Evolutionary conservation across 1,139 yeast species (phyloP).

Genomic region (Magnusiomyces suaveolens): DNA sequence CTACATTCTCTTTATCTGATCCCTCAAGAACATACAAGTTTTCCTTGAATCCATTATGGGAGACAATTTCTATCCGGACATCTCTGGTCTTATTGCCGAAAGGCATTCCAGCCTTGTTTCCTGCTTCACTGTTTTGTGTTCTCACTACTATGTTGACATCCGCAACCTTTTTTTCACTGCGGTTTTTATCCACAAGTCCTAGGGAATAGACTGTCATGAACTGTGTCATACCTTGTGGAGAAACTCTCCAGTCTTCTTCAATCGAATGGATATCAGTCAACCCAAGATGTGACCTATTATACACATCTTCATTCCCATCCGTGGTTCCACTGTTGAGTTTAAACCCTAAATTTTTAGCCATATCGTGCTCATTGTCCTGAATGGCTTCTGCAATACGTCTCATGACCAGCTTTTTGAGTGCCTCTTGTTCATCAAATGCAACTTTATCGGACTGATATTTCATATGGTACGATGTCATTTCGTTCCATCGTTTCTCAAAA

Average conservation of each 20-base stretch:
- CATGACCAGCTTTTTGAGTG: conserved; percentile 17
- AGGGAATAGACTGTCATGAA: conserved; percentile 15
- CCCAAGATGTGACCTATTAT: conserved; percentile 12
- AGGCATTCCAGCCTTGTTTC: no score
- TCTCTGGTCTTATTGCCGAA: conserved; percentile 8
- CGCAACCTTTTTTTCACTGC: conserved; percentile 9
- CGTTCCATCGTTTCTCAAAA: conserved; percentile 24
- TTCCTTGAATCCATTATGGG: neutral
- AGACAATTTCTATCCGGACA: conserved; percentile 10
- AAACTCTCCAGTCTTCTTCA: conserved; percentile 16
- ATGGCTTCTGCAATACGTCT: conserved; percentile 21
- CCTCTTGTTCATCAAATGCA: conserved; percentile 13
- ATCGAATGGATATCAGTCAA: conserved; percentile 12
- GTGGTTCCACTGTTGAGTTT: neutral
- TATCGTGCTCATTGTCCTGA: conserved; percentile 20
- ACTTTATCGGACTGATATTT: conserved; percentile 17
- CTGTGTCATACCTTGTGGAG: conserved; percentile 15
- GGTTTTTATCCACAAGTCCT: conserved; percentile 12
- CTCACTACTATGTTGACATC: conserved; percentile 14
- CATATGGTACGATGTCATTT: conserved; percentile 23
- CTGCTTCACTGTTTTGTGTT: no score
- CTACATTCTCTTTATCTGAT: neutral
- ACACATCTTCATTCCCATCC: neutral
- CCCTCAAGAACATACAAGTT: neutral
- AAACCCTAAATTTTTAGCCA: conserved; percentile 19